A percentile compares a stretch with the other conserved stretches of the same genome.
phyloP scores from a whole-genome alignment of 129 eudicot genomes.

The Escallonia herrerae region DNA sequence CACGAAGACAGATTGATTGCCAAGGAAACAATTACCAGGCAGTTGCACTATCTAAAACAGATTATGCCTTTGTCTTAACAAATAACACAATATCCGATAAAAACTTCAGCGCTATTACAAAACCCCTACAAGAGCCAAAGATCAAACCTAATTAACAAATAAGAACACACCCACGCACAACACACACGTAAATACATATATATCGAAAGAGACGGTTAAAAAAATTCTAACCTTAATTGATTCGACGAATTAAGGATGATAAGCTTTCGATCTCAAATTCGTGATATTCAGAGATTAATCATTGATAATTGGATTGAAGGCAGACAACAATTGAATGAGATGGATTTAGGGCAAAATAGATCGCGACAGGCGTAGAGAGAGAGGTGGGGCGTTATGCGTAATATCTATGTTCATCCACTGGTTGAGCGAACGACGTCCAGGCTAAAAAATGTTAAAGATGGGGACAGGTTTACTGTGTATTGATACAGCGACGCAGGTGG shows the following conservation, averaged over 20 bases:
- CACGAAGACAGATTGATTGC: too few relatives aligned
- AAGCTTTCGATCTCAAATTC: constrained; percentile 2
- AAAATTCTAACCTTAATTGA: constrained; percentile 17
- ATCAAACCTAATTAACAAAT: too few relatives aligned
- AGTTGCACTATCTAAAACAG: too few relatives aligned
- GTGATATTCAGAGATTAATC: neutral
- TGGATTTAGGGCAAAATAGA: constrained; percentile 4
- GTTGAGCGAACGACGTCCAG: constrained; percentile 10
- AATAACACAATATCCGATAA: too few relatives aligned
- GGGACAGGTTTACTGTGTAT: constrained; percentile 10
- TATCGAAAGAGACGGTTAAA: neutral
- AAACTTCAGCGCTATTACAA: too few relatives aligned
- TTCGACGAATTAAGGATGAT: constrained; percentile 7
- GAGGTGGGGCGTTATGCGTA: neutral
- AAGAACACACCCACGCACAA: too few relatives aligned
- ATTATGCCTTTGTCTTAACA: too few relatives aligned
- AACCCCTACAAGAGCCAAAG: too few relatives aligned
- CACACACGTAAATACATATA: too few relatives aligned
- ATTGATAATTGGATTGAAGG: neutral
- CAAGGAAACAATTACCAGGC: too few relatives aligned
- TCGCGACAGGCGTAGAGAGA: constrained; percentile 4
- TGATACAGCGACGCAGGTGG: neutral
- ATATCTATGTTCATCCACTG: constrained; percentile 18
- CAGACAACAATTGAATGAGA: neutral
- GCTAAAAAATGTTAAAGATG: constrained; percentile 1